Conservation (phyloP, 2,329 filamentous ascomycete genomes). For the Fusarium sulawesiense region DNA sequence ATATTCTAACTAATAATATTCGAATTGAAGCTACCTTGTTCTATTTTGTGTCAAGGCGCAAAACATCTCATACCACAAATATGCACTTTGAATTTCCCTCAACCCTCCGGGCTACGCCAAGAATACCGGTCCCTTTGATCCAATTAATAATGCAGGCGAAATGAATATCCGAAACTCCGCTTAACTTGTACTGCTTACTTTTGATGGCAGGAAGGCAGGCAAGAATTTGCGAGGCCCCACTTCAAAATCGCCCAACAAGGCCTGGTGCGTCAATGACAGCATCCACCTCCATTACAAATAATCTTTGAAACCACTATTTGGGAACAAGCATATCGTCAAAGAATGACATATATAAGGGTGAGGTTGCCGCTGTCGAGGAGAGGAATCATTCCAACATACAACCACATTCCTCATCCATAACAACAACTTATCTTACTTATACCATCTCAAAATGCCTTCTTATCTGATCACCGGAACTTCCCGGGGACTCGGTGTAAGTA, state of each 20-base stretch:
- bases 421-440: neutral
- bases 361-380: fast-evolving
- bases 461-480: constrained; percentile 38
- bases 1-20: neutral
- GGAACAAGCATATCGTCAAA: neutral
- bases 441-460: constrained; percentile 20
- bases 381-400: fast-evolving
- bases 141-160: neutral
- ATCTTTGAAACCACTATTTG: no score
- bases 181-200: neutral
- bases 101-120: no score
- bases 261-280: neutral
- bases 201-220: neutral
- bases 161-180: no score
- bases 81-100: neutral
- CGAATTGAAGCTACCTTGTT: neutral
- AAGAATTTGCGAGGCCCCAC: constrained; percentile 26
- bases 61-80: neutral
- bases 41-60: no score
- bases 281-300: constrained; percentile 13
- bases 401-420: neutral
- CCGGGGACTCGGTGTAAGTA: constrained; percentile 34
- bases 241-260: neutral
- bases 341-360: neutral
- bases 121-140: neutral